Evolutionary conservation across 371 early-diverging fungal genomes (phyloP).

Genomic region (Saksenaea oblongispora): DNA sequence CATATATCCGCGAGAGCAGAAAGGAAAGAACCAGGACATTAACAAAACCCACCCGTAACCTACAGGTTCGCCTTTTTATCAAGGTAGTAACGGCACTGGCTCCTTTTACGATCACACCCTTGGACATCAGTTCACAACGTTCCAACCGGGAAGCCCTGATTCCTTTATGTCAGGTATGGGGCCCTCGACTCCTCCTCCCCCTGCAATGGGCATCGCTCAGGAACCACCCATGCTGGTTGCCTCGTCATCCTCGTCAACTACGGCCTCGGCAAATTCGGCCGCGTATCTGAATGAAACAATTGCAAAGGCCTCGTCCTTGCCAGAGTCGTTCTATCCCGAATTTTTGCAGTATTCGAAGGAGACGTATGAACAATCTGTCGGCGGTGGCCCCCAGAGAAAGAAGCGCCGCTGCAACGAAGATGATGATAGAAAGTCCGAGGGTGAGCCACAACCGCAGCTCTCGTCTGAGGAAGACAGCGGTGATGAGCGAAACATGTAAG

Average conservation of each 20-base stretch:
- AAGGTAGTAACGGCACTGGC: background rate
- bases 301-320: slow-evolving; percentile 43
- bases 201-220: slow-evolving; percentile 8
- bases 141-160: slow-evolving; percentile 36
- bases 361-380: slow-evolving; percentile 34
- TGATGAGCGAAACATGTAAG: background rate
- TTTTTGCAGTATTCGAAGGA: slow-evolving; percentile 49
- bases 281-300: slow-evolving; percentile 38
- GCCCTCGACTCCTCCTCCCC: slow-evolving; percentile 13
- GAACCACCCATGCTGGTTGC: slow-evolving; percentile 38
- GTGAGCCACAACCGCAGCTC: background rate
- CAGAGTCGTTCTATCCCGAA: slow-evolving; percentile 50
- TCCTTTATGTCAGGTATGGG: slow-evolving; percentile 22
- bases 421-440: background rate
- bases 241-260: slow-evolving; percentile 30
- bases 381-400: slow-evolving; percentile 11
- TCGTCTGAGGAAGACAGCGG: background rate
- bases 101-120: slow-evolving; percentile 4
- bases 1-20: background rate
- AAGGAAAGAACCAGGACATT: background rate
- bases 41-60: background rate
- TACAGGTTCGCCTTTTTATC: slow-evolving; percentile 8
- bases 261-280: slow-evolving; percentile 24
- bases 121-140: background rate
- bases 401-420: slow-evolving; percentile 9